These are phyloP conservation scores for Amaranthus tricolor DNA, from an alignment of 179 eudicot species.

Conservation along the genomic window DNA sequence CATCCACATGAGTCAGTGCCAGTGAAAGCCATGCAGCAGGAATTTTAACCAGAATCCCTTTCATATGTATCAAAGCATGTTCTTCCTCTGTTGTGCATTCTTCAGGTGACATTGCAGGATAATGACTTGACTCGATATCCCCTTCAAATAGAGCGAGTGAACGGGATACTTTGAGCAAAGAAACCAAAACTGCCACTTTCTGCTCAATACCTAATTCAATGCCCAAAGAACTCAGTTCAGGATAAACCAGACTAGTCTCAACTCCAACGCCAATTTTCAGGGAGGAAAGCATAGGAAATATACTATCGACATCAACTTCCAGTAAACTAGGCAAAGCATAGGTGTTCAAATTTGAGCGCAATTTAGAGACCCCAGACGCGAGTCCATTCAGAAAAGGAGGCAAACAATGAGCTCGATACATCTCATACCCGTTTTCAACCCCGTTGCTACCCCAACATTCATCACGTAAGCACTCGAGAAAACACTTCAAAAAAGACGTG, in stretches of 20 bases:
- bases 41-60: constrained; percentile 64
- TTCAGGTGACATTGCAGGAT: constrained; percentile 28
- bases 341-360: constrained; percentile 86
- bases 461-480: constrained; percentile 86
- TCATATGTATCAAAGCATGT: constrained; percentile 56
- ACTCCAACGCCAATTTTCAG: constrained; percentile 53
- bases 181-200: constrained; percentile 80
- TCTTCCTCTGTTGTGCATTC: constrained; percentile 24
- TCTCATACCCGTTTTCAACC: constrained; percentile 65
- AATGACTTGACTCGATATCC: constrained; percentile 68
- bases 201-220: constrained; percentile 57
- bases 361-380: constrained; percentile 76
- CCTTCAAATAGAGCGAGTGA: constrained; percentile 89
- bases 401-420: constrained; percentile 71
- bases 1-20: constrained; percentile 90
- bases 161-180: constrained; percentile 90
- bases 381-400: constrained; percentile 77
- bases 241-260: constrained; percentile 36
- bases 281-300: constrained; percentile 77
- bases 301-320: constrained; percentile 81
- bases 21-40: constrained; percentile 73
- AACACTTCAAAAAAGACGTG: constrained; percentile 85
- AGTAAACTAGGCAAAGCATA: constrained; percentile 85
- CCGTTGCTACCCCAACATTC: constrained; percentile 90
- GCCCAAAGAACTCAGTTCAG: constrained; percentile 37